These are phyloP conservation scores for Trichoderma arundinaceum DNA, from an alignment of 2,329 filamentous ascomycete genomes.

Conservation along the genomic window DNA sequence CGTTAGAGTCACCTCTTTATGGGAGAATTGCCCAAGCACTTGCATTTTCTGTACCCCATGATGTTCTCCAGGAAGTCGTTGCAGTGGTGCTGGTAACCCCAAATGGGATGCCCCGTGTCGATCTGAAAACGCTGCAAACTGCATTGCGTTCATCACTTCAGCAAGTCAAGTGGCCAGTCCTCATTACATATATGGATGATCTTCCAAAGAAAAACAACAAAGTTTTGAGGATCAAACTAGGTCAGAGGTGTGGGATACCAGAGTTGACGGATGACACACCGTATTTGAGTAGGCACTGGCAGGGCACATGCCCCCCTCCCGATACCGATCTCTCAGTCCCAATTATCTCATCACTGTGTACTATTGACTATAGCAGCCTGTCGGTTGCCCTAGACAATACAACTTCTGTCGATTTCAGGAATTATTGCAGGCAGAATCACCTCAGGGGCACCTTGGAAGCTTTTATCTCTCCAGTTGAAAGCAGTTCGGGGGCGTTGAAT, in stretches of 20 bases:
- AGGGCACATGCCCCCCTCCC: slow-evolving; percentile 54
- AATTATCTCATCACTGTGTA: slow-evolving; percentile 47
- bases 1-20: slow-evolving; percentile 50
- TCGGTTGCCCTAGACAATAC: slow-evolving; percentile 36
- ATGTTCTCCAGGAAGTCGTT: slow-evolving; percentile 62
- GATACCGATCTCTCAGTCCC: slow-evolving; percentile 52
- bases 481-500: slow-evolving; percentile 10
- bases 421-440: slow-evolving; percentile 32
- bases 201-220: slow-evolving; percentile 63
- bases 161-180: slow-evolving; percentile 58
- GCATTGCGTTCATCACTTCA: slow-evolving; percentile 55
- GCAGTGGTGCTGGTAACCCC: slow-evolving; percentile 59
- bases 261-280: slow-evolving; percentile 52
- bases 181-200: slow-evolving; percentile 61
- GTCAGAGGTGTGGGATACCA: slow-evolving; percentile 53
- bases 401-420: slow-evolving; percentile 33
- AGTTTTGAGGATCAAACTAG: slow-evolving; percentile 59
- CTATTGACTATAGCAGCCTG: slow-evolving; percentile 41
- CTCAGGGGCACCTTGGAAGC: slow-evolving; percentile 32
- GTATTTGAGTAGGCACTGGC: slow-evolving; percentile 54
- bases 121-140: slow-evolving; percentile 55
- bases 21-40: slow-evolving; percentile 55
- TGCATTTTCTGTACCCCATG: slow-evolving; percentile 59
- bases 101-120: slow-evolving; percentile 49
- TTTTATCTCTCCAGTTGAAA: slow-evolving; percentile 37